Evolutionary conservation across 2,329 filamentous ascomycete species (phyloP), one percentile per base, ranked within the genome.

Genomic region (Penicillium griseofulvum): DNA sequence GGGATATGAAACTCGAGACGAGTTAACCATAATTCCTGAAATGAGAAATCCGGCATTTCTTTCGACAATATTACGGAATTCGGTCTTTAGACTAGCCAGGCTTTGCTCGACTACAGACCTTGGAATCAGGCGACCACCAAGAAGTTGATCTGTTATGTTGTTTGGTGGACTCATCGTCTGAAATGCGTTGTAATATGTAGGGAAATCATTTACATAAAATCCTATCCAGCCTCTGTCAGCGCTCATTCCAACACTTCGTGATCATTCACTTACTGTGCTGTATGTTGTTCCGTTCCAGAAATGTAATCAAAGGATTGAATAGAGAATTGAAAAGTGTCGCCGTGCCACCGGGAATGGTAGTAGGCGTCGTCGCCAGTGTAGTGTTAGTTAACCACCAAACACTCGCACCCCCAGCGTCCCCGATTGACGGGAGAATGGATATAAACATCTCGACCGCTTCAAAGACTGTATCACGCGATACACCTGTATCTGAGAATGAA

Each of bases 111-210:
- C 42, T 0, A 49, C 42, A 0, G 49, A 55, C 1, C 58, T 59
- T 19, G 67, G 64, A 24, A 65, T 59, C 1, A 65, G 50, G 1
- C 60, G 50, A 2, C 64, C 62, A n/a, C 64, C 64, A 14, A 59
- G 12, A 6, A 60, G 45, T 16, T 45, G 51, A 5, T 61, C 60
- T 0, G 55, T 62, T 26, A 63, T 56, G 10, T 61, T 62, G 9
- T 47, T 26, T 7, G 39, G 36, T 8, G 50, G 51, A 69, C 90
- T 88, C 63, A 96, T 81, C 65, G 83, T 84, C 63, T 95, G 89
- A 65, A 90, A 82, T 31, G 80, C 85, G 78, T 94, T 94, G 71
- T 96, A 96, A 26, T 54, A 63, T 9, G 61, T 58, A 8, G 59
- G 43, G 34, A 62, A 62, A 2, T 54, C 46, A 4, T 58, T 12